Evolutionary conservation across 768 basidiomycete genomes (phyloP).

Genomic region (Collybia nuda): DNA sequence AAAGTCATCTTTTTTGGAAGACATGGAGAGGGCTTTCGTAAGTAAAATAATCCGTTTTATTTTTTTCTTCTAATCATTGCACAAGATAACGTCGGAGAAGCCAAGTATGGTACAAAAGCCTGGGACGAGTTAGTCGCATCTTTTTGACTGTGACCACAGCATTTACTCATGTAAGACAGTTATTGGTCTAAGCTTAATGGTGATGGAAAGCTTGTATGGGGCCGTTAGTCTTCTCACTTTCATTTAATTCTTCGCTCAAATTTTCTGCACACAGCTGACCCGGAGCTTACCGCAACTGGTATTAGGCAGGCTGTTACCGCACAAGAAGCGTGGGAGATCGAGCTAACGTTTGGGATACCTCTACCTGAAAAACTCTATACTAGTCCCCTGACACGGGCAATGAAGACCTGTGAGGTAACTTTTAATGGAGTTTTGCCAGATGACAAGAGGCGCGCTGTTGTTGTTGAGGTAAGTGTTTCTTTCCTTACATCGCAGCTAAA

Average conservation of each 20-base stretch:
- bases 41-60: conserved; percentile 20
- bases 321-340: conserved; percentile 45
- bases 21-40: conserved; percentile 77
- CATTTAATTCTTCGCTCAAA: too few species aligned
- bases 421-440: conserved; percentile 39
- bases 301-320: conserved; percentile 51
- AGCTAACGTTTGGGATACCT: conserved; percentile 42
- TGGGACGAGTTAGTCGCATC: conserved; percentile 57
- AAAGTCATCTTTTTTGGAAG: conserved; percentile 68
- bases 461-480: conserved; percentile 51
- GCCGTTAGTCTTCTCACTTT: conserved; percentile 47
- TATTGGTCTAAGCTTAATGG: conserved; percentile 64
- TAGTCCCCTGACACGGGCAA: conserved; percentile 64
- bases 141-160: neutral
- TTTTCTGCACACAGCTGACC: conserved; percentile 43
- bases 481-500: too few species aligned
- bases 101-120: conserved; percentile 53
- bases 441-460: conserved; percentile 29
- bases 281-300: conserved; percentile 60
- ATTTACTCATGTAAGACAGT: conserved; percentile 27
- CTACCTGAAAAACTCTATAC: conserved; percentile 56
- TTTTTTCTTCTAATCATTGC: neutral
- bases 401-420: conserved; percentile 53
- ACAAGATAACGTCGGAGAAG: conserved; percentile 66
- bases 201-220: conserved; percentile 70